These are phyloP conservation scores for Phlebopus sp. DNA, from an alignment of 1,284 basidiomycete species.

Conservation along the genomic window DNA sequence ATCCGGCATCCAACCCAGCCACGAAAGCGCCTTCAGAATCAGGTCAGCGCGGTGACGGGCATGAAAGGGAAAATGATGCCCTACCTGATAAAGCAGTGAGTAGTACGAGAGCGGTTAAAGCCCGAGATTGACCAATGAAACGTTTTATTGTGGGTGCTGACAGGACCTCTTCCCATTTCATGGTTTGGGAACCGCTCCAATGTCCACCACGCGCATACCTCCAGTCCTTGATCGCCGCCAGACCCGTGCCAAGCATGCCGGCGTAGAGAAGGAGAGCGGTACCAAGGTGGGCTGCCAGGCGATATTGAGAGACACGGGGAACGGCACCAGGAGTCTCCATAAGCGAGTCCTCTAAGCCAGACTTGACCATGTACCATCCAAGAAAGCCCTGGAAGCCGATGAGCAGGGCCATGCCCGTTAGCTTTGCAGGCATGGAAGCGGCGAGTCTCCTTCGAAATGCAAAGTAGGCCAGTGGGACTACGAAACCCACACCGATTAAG, in stretches of 20 bases:
- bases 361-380: slow-evolving; percentile 99
- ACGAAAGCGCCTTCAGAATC: slow-evolving; percentile 83
- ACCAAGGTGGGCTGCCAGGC: slow-evolving; percentile 91
- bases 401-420: slow-evolving; percentile 72
- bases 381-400: slow-evolving; percentile 90
- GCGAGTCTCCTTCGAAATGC: slow-evolving; percentile 66
- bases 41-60: slow-evolving; percentile 6
- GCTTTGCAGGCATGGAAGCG: slow-evolving; percentile 56
- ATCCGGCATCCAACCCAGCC: slow-evolving; percentile 94
- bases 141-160: slow-evolving; percentile 53
- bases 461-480: slow-evolving; percentile 82
- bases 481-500: slow-evolving; percentile 80
- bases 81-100: slow-evolving; percentile 87
- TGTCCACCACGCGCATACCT: slow-evolving; percentile 54
- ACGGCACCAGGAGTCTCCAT: slow-evolving; percentile 81
- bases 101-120: slow-evolving; percentile 76
- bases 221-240: slow-evolving; percentile 80
- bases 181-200: slow-evolving; percentile 44
- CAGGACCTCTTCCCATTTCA: slow-evolving; percentile 51
- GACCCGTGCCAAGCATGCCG: slow-evolving; percentile 86
- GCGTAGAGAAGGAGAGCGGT: slow-evolving; percentile 89
- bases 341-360: slow-evolving; percentile 83
- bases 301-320: slow-evolving; percentile 95
- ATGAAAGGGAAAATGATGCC: slow-evolving; percentile 15
- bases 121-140: slow-evolving; percentile 61